Percentiles rank a stretch among this genome's conserved stretches.
Conservation (phyloP, 2,329 filamentous ascomycete genomes). For the Aspergillus sp. region DNA sequence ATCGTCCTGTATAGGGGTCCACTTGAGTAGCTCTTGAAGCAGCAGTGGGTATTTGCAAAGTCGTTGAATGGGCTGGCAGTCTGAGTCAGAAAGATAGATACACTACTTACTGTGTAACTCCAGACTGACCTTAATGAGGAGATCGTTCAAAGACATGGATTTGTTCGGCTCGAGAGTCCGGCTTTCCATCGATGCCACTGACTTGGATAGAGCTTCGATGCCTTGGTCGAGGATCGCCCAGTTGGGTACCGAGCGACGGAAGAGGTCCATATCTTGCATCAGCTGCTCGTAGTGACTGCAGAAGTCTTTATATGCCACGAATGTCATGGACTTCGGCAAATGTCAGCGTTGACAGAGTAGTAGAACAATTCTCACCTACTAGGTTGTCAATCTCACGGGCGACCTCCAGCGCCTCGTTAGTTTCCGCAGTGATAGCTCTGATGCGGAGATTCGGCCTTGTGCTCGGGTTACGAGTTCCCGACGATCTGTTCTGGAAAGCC, state of each 20-base stretch:
- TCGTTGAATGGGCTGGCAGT: conserved; percentile 78
- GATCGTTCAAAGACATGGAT: conserved; percentile 77
- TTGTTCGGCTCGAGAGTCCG: conserved; percentile 66
- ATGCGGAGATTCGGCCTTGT: conserved; percentile 27
- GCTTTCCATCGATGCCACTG: conserved; percentile 68
- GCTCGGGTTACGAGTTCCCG: conserved; percentile 31
- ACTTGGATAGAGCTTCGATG: conserved; percentile 76
- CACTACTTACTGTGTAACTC: conserved; percentile 9
- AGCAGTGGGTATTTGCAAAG: conserved; percentile 88
- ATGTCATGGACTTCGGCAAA: conserved; percentile 66
- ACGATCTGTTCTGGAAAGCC: conserved; percentile 26
- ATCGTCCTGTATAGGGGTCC: conserved; percentile 81
- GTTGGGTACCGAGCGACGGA: conserved; percentile 66
- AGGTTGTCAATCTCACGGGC: conserved; percentile 55
- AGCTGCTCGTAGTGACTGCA: conserved; percentile 86
- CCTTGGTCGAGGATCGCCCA: conserved; percentile 83
- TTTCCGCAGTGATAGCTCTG: conserved; percentile 48
- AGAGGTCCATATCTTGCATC: conserved; percentile 70
- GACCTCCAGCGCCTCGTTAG: conserved; percentile 54
- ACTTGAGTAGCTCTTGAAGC: conserved; percentile 77
- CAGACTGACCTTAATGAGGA: conserved; percentile 76
- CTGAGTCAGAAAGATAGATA: conserved; percentile 12
- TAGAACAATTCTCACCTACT: conserved; percentile 51
- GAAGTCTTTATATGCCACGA: conserved; percentile 89
- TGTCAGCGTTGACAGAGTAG: conserved; percentile 19